Evolutionary conservation across 1,284 basidiomycete species (phyloP).

Genomic region (Golubevia pallescens): DNA sequence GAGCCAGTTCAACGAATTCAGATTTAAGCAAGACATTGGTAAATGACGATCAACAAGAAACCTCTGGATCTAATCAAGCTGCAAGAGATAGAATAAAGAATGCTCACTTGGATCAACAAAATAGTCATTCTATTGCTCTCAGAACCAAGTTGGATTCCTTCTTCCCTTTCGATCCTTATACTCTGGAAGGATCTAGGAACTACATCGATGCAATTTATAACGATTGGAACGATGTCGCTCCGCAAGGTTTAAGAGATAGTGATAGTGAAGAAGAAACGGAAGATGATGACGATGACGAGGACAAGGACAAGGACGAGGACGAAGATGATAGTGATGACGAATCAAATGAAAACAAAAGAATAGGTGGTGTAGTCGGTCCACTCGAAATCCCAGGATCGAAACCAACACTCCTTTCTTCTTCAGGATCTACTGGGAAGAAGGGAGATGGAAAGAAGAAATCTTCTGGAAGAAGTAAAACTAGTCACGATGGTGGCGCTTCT

Average conservation of each 20-base stretch:
- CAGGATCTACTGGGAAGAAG: no score
- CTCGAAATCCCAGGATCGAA: no score
- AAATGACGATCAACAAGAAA: conserved; percentile 54
- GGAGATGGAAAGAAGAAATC: no score
- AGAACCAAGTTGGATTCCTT: conserved; percentile 78
- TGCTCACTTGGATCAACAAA: no score
- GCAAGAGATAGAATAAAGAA: not conserved
- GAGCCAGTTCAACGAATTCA: conserved; percentile 12
- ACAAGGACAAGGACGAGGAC: conserved; percentile 41
- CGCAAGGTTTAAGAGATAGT: conserved; percentile 23
- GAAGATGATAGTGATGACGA: no score
- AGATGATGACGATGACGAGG: conserved; percentile 54
- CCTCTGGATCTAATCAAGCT: conserved; percentile 36
- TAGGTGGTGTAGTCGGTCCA: no score
- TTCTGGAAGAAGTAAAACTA: no score
- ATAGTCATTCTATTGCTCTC: conserved; percentile 3
- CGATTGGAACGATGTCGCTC: conserved; percentile 69
- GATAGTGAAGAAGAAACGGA: conserved; percentile 40
- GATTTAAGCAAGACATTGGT: no score
- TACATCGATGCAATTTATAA: conserved; percentile 69
- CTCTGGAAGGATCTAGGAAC: conserved; percentile 71
- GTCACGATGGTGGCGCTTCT: no score
- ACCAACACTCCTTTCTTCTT: no score
- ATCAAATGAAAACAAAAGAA: no score
- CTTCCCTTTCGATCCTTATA: conserved; percentile 98